phyloP scores from a whole-genome alignment of 768 basidiomycete genomes.

The Trametes sanguinea region DNA sequence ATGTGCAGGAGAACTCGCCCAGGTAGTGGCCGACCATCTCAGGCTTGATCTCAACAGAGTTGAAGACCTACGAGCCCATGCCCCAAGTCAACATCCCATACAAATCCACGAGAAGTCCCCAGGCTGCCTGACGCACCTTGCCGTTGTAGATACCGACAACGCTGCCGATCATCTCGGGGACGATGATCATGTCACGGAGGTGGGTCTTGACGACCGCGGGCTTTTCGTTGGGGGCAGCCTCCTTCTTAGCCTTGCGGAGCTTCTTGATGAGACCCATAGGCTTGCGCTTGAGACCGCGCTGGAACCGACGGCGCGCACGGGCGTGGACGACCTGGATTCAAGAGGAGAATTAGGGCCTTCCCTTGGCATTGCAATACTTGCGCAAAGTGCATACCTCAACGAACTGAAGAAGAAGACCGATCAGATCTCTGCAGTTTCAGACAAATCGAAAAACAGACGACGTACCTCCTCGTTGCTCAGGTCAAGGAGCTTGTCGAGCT shows the following conservation, averaged over 20 bases:
- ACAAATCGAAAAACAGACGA: conserved; percentile 19
- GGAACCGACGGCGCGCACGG: conserved; percentile 97
- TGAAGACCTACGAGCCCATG: conserved; percentile 64
- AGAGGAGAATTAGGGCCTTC: not conserved
- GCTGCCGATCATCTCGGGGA: conserved; percentile 99
- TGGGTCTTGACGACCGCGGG: conserved; percentile 99
- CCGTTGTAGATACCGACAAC: conserved; percentile 99
- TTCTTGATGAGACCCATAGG: conserved; percentile 99
- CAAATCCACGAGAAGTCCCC: no score
- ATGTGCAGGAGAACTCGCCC: conserved; percentile 95
- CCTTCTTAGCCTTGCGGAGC: conserved; percentile 99
- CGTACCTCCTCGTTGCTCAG: conserved; percentile 93
- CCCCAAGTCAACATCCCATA: not conserved
- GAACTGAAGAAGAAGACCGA: conserved; percentile 47
- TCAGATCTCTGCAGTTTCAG: not conserved
- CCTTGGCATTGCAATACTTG: not conserved
- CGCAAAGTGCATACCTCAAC: conserved; percentile 60
- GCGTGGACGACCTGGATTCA: conserved; percentile 86
- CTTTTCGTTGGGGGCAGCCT: conserved; percentile 99
- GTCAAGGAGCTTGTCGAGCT: conserved; percentile 98
- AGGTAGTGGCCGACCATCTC: conserved; percentile 99
- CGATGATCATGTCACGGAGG: conserved; percentile 99
- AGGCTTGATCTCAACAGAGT: conserved; percentile 98
- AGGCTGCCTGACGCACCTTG: conserved; percentile 58
- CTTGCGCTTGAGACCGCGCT: conserved; percentile 97